Base-by-base conservation (phyloP, 176 grass and related monocot species). In the Ensete glaucum region DNA sequence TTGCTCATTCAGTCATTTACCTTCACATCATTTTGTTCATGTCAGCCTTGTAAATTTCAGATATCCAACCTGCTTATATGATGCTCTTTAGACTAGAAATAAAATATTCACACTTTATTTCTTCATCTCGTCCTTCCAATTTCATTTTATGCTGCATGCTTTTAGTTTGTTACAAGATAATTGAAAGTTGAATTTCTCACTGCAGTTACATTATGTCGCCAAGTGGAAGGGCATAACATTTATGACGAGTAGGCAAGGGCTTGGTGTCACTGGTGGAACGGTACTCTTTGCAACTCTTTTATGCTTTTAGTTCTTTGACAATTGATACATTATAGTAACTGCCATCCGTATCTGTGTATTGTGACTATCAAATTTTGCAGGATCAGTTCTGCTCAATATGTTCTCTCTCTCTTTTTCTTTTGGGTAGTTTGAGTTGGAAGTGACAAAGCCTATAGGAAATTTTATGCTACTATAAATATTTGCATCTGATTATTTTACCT, bases 151-250 rank as follows among this genome's bases (percentile, higher is more conserved):
- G 34, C 34, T 43, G 34, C 34, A 43, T 43, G 4, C 29, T 16
- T 67, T 67, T 67, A 17, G 2, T 14, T 51, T 19, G 16, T 20
- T 12, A 11, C 69, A 27, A 52, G 13, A 13, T 53, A 3, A 54
- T 11, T 49, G 53, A 43, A 60, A 16, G 16, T 76, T 8, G 50
- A 49, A 59, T 21, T 70, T 72, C 67, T 73, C 77, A 80, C 22
- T 87, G 50, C 88, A 99, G 95, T 78, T 99, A 82, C 95, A 99
- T 78, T 99, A 99, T 67, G 95, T 99, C 58, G 90, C 95, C 80
- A 94, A 94, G 81, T 99, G 95, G 95, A 99, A 84, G 71, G 95
- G 95, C 52, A 82, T 99, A 83, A 99, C 95, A 25, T 94, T 99
- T 82, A 99, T 99, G 95, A 99, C 95, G 62, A 94, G 90, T 62